These are phyloP conservation scores for Lachnellula arida DNA, from an alignment of 2,329 filamentous ascomycete genomes.

Conservation along the genomic window DNA sequence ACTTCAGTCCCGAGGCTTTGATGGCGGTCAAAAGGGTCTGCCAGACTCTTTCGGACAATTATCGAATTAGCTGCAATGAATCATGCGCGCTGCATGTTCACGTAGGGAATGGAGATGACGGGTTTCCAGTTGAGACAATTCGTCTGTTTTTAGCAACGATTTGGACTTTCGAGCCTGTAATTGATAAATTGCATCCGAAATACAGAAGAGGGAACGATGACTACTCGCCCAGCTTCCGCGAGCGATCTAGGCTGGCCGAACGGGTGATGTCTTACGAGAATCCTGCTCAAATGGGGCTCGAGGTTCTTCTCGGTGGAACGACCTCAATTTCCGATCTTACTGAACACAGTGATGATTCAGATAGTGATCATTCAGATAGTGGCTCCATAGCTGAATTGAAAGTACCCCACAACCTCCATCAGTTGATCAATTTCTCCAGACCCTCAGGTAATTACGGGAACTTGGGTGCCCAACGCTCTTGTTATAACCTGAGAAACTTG, in stretches of 20 bases:
- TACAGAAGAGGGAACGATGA: background rate
- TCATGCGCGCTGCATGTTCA: background rate
- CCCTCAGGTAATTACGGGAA: background rate
- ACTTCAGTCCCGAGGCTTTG: background rate
- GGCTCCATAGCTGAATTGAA: background rate
- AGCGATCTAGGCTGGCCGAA: background rate
- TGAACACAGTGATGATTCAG: background rate
- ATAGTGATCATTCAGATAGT: background rate
- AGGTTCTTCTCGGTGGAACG: background rate
- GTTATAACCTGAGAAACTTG: background rate
- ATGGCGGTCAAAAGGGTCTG: background rate
- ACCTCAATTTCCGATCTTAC: too few species aligned
- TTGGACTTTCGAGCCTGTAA: background rate
- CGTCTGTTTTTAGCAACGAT: background rate
- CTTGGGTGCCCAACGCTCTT: background rate
- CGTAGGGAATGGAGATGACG: background rate
- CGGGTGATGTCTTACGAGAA: background rate
- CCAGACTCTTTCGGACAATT: background rate
- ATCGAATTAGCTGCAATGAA: background rate
- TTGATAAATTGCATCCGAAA: background rate
- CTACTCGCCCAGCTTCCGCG: background rate
- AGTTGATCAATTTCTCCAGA: background rate
- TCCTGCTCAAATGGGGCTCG: background rate
- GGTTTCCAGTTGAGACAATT: background rate
- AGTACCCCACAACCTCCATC: background rate